Evolutionary conservation across 2,329 filamentous ascomycete genomes (phyloP).

Genomic region (Curvularia spicifera): DNA sequence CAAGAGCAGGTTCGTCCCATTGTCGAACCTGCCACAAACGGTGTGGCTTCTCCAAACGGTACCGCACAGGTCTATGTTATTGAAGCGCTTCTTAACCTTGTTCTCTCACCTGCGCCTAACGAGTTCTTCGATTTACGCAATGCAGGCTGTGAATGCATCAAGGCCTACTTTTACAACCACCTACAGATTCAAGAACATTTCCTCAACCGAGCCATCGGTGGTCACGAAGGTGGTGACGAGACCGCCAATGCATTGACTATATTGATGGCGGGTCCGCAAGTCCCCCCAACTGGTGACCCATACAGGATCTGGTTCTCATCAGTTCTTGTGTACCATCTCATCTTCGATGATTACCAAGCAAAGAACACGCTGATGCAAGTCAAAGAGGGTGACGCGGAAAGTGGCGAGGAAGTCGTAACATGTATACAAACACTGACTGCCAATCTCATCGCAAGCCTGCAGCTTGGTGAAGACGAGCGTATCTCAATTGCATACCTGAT

Average conservation of each 20-base stretch:
- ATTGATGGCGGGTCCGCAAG: constrained; percentile 70
- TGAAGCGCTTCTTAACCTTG: constrained; percentile 85
- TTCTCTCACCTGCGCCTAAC: constrained; percentile 70
- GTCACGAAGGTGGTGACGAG: constrained; percentile 79
- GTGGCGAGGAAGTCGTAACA: constrained; percentile 92
- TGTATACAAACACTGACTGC: constrained; percentile 87
- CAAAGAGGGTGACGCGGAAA: constrained; percentile 85
- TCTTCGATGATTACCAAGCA: constrained; percentile 79
- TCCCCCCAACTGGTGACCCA: constrained; percentile 72
- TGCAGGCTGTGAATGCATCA: constrained; percentile 87
- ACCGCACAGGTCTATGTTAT: constrained; percentile 81
- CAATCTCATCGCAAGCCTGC: constrained; percentile 81
- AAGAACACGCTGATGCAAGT: constrained; percentile 82
- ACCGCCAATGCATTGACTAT: constrained; percentile 88
- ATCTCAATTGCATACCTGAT: constrained; percentile 86
- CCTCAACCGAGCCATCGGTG: constrained; percentile 84
- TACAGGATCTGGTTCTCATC: constrained; percentile 91
- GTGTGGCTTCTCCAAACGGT: constrained; percentile 56
- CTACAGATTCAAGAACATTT: constrained; percentile 84
- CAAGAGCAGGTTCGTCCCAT: constrained; percentile 78
- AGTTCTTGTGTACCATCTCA: constrained; percentile 82
- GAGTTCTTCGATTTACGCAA: constrained; percentile 80
- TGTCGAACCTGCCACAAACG: constrained; percentile 53
- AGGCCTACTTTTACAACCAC: constrained; percentile 89
- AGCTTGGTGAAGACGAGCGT: constrained; percentile 77